Evolutionary conservation across 2,329 filamentous ascomycete genomes (phyloP).

Genomic region (Sclerotinia sclerotiorum): DNA sequence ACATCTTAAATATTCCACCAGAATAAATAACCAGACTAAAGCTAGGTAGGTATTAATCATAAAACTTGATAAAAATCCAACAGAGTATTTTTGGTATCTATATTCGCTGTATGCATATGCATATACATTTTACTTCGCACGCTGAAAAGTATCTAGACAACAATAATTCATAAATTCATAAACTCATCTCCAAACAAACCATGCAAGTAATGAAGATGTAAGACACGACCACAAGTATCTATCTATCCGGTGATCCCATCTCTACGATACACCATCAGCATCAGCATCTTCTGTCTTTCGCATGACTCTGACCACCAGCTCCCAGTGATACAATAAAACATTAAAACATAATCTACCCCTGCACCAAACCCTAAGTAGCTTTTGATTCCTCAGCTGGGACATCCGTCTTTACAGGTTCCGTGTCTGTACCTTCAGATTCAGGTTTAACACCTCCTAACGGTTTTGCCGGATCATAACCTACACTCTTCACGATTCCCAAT

Average conservation of each 20-base stretch:
- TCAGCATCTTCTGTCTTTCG: background rate
- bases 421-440: constrained; percentile 13
- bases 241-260: no score
- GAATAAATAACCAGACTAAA: no score
- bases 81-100: no score
- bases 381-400: background rate
- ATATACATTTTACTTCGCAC: background rate
- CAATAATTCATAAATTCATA: background rate
- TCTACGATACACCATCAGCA: background rate
- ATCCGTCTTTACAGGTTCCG: background rate
- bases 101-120: no score
- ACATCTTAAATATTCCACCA: no score
- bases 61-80: no score
- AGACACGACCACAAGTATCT: background rate
- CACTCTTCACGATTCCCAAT: constrained; percentile 85
- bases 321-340: background rate
- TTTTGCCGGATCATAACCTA: constrained; percentile 76
- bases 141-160: background rate
- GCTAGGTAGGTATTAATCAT: no score
- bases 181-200: background rate
- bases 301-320: background rate
- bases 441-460: constrained; percentile 42
- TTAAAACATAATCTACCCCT: background rate
- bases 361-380: background rate
- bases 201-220: background rate